Base-by-base conservation (phyloP, 2,329 filamentous ascomycete species). In the Monilinia fructigena region DNA sequence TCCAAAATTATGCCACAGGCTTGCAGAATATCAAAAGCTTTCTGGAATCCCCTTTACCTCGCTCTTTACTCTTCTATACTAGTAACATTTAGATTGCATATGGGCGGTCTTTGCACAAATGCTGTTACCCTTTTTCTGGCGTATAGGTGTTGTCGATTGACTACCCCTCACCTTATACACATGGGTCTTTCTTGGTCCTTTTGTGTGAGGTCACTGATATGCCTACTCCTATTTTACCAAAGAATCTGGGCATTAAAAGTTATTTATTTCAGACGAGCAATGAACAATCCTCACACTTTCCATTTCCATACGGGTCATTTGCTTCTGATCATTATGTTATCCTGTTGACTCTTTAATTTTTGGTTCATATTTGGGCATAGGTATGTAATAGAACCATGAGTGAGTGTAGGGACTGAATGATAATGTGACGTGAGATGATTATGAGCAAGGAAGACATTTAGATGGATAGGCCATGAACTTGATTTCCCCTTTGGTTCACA, bases 61-160 rank as follows among this genome's bases (percentile, higher is more conserved):
- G 14, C 61, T 63, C 38, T 10, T 45, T 55, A 53, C 52, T 55
- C 31, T 56, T 47, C 55, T 54, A 67, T 66, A 66, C 48, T 61
- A 52, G 55, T 65, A 61, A 66, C 67, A 67, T 61, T 68, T 73
- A 73, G 72, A 74, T 62, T 70, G 70, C 70, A 74, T 72, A 72
- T 69, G 67, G 68, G 70, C 61, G 70, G 72, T 59, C 70, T 66
- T 68, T 72, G 68, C 70, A 71, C 68, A 71, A 69, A 71, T 28
- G 58, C 31, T 45, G n/a, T 45, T 52, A 53, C 52, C 55, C 55
- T 26, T 65, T 45, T 45, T 45, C 31, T 28, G 55, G 55, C 55
- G 58, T 55, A 61, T 53, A 20, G 58, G 63, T 65, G 55, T 54
- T 54, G 38, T 48, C 23, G 42, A 59, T 31, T 40, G 62, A 42